phyloP scores from a whole-genome alignment of 176 grass and related monocot species.

The Bothriochloa decipiens region DNA sequence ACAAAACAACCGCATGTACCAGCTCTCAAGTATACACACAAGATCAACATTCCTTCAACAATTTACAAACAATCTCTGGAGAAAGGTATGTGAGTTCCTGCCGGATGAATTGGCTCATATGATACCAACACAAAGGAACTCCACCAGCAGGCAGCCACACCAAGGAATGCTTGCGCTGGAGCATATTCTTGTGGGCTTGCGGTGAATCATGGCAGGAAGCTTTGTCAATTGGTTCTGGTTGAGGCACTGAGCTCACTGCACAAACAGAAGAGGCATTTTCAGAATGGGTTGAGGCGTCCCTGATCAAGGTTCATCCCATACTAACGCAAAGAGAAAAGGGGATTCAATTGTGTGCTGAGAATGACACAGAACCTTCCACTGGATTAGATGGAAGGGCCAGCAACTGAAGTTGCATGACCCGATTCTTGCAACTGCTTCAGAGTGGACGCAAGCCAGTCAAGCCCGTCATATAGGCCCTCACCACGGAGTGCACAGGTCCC shows the following conservation, averaged over 20 bases:
- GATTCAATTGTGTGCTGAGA: background rate
- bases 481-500: conserved; percentile 79
- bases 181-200: conserved; percentile 13
- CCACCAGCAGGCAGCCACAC: background rate
- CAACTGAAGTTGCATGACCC: conserved; percentile 67
- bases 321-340: background rate
- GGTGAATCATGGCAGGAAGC: background rate
- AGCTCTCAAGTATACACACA: conserved; percentile 24
- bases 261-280: conserved; percentile 18
- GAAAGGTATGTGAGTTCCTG: background rate
- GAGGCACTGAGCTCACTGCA: conserved; percentile 11
- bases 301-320: background rate
- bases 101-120: background rate
- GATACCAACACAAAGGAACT: conserved; percentile 15
- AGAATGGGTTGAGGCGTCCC: background rate
- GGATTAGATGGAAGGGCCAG: conserved; percentile 61
- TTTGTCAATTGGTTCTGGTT: background rate
- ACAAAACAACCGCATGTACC: background rate
- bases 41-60: background rate
- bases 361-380: conserved; percentile 30
- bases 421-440: conserved; percentile 73
- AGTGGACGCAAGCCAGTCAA: conserved; percentile 87
- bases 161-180: background rate
- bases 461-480: conserved; percentile 89
- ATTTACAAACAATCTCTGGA: conserved; percentile 43